phyloP scores from a whole-genome alignment of 495 filamentous ascomycete genomes.

The Tuber umbilicatum region DNA sequence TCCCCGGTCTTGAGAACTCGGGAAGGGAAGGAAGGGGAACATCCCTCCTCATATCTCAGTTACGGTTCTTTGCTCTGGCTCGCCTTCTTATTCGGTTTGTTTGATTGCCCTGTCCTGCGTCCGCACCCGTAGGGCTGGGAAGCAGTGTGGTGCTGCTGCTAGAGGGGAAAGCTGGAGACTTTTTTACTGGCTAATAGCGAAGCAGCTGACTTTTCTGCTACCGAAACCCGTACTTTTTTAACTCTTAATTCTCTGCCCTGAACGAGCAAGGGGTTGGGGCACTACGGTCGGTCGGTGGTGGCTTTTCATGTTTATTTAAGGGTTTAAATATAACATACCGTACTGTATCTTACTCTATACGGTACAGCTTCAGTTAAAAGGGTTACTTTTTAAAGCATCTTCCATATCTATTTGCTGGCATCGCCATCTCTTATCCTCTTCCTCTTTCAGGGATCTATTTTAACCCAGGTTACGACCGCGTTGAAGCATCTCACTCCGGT shows the following conservation, averaged over 20 bases:
- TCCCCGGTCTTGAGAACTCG: background rate
- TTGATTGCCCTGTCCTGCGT: conserved; percentile 37
- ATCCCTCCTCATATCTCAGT: conserved; percentile 38
- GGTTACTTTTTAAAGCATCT: background rate
- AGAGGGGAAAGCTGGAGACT: conserved; percentile 20
- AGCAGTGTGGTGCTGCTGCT: conserved; percentile 21
- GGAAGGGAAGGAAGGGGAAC: conserved; percentile 12
- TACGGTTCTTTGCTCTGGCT: conserved; percentile 28
- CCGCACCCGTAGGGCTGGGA: conserved; percentile 34
- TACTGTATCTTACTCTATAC: background rate
- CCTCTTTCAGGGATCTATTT: background rate
- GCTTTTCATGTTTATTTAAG: background rate
- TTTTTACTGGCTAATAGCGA: conserved; percentile 32
- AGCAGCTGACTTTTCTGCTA: conserved; percentile 37
- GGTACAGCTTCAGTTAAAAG: background rate
- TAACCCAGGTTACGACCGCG: background rate
- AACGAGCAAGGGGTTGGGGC: conserved; percentile 24
- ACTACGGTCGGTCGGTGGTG: conserved; percentile 1
- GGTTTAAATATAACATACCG: background rate
- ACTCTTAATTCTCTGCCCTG: conserved; percentile 13
- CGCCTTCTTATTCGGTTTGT: conserved; percentile 35
- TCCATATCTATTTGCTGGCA: background rate
- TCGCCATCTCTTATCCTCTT: background rate
- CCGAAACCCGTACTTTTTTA: conserved; percentile 30
- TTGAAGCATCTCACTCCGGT: background rate